Evolutionary conservation across 305 asterid genomes (phyloP), one percentile per base, ranked within the genome.

Genomic region (Fraxinus sp.): DNA sequence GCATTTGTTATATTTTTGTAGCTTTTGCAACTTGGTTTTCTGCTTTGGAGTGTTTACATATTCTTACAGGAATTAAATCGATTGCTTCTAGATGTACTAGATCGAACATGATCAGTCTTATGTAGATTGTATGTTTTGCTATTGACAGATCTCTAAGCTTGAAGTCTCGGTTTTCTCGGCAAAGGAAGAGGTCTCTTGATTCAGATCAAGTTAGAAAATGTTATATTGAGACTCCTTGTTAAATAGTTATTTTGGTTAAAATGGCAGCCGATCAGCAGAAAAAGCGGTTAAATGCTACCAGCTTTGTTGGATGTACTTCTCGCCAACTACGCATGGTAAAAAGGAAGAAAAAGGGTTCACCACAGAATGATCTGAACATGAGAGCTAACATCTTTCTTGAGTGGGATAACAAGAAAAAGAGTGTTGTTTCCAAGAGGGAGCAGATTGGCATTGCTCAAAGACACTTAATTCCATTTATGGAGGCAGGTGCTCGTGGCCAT

Each of bases 191-290:
- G 66, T 3, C 66, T 55, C 26, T n/a, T 55, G 66, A 55, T 55
- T 79, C 18, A 81, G 77, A 80, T 75, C 81, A 78, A 84, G 82
- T 86, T 75, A 82, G 78, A 82, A 71, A 77, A 88, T 84, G 86
- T 78, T 81, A 76, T 82, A 37, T 68, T 77, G 49, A 77, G 71
- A 77, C 80, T 82, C 84, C 84, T 62, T 64, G 81, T 84, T 85
- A 88, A 76, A 84, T 78, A 86, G 84, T 44, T 55, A 55, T 55
- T 81, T 84, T 86, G 80, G 79, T 83, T 78, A 35, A 76, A 77
- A 94, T 94, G 98, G 94, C 92, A 66, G 97, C 96, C 82, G 93
- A 93, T 91, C 93, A 91, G 89, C 87, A 91, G 62, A 92, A 89
- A 88, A 94, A 92, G 86, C 88, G 93, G 80, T 83, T 87, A 14